Percentiles rank a stretch among this genome's conserved stretches.
These are phyloP conservation scores for Nitzschia palea DNA, from an alignment of 108 stramenopile genomes.

Conservation along the genomic window DNA sequence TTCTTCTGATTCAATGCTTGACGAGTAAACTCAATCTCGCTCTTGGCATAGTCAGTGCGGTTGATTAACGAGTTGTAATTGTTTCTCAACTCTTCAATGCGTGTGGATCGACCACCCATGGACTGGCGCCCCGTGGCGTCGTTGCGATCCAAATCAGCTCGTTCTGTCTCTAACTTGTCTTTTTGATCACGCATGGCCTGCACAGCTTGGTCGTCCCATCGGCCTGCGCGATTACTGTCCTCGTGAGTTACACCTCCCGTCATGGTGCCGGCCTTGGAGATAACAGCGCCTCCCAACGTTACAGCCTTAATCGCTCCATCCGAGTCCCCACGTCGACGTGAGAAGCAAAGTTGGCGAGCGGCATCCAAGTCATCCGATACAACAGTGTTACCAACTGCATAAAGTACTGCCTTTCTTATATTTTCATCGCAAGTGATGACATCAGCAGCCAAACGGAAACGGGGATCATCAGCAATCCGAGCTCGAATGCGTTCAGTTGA, in stretches of 20 bases:
- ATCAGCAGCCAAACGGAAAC: slow-evolving; percentile 86
- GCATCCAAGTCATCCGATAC: slow-evolving; percentile 92
- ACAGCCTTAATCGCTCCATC: slow-evolving; percentile 91
- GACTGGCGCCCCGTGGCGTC: slow-evolving; percentile 45
- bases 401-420: slow-evolving; percentile 80
- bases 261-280: slow-evolving; percentile 97
- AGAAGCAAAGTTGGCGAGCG: slow-evolving; percentile 89
- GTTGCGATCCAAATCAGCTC: slow-evolving; percentile 59
- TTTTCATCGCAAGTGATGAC: slow-evolving; percentile 89
- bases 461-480: slow-evolving; percentile 69
- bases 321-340: slow-evolving; percentile 21
- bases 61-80: slow-evolving; percentile 67
- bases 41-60: slow-evolving; percentile 70
- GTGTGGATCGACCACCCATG: slow-evolving; percentile 33
- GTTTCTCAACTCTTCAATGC: slow-evolving; percentile 75
- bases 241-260: slow-evolving; percentile 90
- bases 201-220: slow-evolving; percentile 77
- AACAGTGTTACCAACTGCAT: slow-evolving; percentile 94
- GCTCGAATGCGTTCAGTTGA: slow-evolving; percentile 87
- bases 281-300: slow-evolving; percentile 91
- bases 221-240: slow-evolving; percentile 63
- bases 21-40: slow-evolving; percentile 73
- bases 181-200: slow-evolving; percentile 67
- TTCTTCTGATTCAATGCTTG: slow-evolving; percentile 75
- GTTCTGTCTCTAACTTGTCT: slow-evolving; percentile 72